Conservation (phyloP, 169 alveolate genomes). For the Cryptosporidium meleagridis region DNA sequence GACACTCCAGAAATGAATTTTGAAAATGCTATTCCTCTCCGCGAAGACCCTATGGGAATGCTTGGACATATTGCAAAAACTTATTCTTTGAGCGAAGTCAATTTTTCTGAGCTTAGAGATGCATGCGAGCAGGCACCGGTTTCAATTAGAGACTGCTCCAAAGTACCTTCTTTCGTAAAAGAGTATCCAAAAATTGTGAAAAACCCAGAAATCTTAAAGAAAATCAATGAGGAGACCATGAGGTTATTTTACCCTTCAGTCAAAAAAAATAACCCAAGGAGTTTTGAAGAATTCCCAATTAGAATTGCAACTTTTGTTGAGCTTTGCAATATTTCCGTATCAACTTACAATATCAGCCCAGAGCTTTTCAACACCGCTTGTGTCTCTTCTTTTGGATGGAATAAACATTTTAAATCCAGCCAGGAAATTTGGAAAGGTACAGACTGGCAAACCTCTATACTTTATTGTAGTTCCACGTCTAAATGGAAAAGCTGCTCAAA, state of each 20-base stretch:
- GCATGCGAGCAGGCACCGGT: constrained; percentile 24
- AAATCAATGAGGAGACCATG: constrained; percentile 35
- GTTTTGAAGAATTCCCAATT: constrained; percentile 30
- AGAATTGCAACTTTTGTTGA: constrained; percentile 67
- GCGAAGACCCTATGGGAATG: constrained; percentile 55
- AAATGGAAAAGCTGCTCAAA: constrained; percentile 31
- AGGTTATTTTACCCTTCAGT: constrained; percentile 38
- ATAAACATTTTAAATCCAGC: background rate
- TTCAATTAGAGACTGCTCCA: constrained; percentile 23
- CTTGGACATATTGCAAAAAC: constrained; percentile 34
- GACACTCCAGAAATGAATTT: background rate
- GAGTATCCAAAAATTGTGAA: background rate
- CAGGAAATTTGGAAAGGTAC: constrained; percentile 1
- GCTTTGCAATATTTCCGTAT: constrained; percentile 42
- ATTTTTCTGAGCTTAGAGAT: constrained; percentile 15
- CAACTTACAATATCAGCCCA: constrained; percentile 31
- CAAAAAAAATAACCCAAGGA: background rate
- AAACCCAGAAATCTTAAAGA: background rate
- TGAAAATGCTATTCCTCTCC: background rate
- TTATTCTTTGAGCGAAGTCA: background rate
- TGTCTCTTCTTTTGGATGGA: constrained; percentile 59
- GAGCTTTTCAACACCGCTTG: constrained; percentile 58
- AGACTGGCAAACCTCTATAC: constrained; percentile 29
- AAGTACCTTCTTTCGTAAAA: background rate
- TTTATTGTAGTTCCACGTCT: constrained; percentile 52